phyloP scores from a whole-genome alignment of 495 filamentous ascomycete genomes.

The Penicillium flavigenum region DNA sequence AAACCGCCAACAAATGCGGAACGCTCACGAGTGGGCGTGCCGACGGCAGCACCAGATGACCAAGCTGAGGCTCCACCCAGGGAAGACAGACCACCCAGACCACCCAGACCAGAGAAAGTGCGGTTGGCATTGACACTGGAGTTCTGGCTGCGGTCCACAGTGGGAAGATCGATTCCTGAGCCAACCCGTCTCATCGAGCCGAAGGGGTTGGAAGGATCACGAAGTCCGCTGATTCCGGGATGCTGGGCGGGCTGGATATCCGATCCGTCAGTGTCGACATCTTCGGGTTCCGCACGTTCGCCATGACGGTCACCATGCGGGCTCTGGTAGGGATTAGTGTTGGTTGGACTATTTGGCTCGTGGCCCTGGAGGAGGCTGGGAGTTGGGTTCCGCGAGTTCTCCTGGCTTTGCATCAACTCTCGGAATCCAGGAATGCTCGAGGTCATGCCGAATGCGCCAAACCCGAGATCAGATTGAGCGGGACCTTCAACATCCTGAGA shows the following conservation, averaged over 20 bases:
- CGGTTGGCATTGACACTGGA: slow-evolving; percentile 75
- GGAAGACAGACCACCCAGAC: slow-evolving; percentile 57
- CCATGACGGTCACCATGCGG: slow-evolving; percentile 70
- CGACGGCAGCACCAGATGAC: slow-evolving; percentile 58
- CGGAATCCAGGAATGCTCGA: slow-evolving; percentile 66
- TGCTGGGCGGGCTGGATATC: slow-evolving; percentile 57
- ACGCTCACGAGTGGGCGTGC: slow-evolving; percentile 76
- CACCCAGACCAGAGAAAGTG: slow-evolving; percentile 65
- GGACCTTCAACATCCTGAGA: slow-evolving; percentile 71
- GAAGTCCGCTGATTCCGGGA: slow-evolving; percentile 56
- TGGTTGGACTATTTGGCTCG: slow-evolving; percentile 84
- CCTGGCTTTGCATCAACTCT: slow-evolving; percentile 59
- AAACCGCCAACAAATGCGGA: slow-evolving; percentile 65
- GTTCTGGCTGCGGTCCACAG: slow-evolving; percentile 80
- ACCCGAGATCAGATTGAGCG: slow-evolving; percentile 50
- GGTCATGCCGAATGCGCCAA: slow-evolving; percentile 76
- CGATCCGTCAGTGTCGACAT: slow-evolving; percentile 58
- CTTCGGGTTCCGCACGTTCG: slow-evolving; percentile 53
- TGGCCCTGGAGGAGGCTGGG: slow-evolving; percentile 54
- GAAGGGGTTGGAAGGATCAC: slow-evolving; percentile 50
- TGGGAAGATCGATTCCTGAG: slow-evolving; percentile 60
- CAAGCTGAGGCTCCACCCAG: slow-evolving; percentile 62
- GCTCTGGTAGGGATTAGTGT: slow-evolving; percentile 97
- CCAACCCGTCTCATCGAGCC: slow-evolving; percentile 49
- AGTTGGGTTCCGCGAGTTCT: slow-evolving; percentile 58